Evolutionary conservation across 331 rosid genomes (phyloP).

Genomic region (Ulmus americana): DNA sequence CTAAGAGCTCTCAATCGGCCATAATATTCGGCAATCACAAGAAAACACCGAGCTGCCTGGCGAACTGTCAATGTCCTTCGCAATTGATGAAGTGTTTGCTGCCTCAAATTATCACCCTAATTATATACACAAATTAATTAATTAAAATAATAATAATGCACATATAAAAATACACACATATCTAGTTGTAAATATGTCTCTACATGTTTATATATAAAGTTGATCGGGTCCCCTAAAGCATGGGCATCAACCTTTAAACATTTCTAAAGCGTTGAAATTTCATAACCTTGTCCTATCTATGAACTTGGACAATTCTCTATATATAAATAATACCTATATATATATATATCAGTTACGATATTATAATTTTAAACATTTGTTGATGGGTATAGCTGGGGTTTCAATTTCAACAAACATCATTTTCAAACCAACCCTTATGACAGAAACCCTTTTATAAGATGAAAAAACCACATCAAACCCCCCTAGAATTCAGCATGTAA

Average conservation of each 20-base stretch:
- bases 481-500: slow-evolving; percentile 32
- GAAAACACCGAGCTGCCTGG: slow-evolving; percentile 71
- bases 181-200: neutral
- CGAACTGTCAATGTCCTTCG: slow-evolving; percentile 61
- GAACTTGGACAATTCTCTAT: slow-evolving; percentile 30
- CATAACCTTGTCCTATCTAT: slow-evolving; percentile 29
- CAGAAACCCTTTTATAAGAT: slow-evolving; percentile 44
- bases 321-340: slow-evolving; percentile 8
- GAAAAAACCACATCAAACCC: slow-evolving; percentile 36
- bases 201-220: slow-evolving; percentile 8
- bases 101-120: slow-evolving; percentile 88
- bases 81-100: slow-evolving; percentile 73
- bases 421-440: slow-evolving; percentile 61
- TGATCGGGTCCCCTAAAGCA: slow-evolving; percentile 29
- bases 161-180: neutral
- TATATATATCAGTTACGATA: neutral
- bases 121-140: slow-evolving; percentile 4
- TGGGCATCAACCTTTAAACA: slow-evolving; percentile 25
- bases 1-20: slow-evolving; percentile 81
- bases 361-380: neutral
- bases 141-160: neutral
- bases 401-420: slow-evolving; percentile 45
- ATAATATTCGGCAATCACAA: slow-evolving; percentile 80
- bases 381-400: slow-evolving; percentile 43
- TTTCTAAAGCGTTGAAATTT: slow-evolving; percentile 38